A percentile compares a stretch with the other conserved stretches of the same genome.
These are phyloP conservation scores for Dactylonectria estremocensis DNA, from an alignment of 2,329 filamentous ascomycete species.

Conservation along the genomic window DNA sequence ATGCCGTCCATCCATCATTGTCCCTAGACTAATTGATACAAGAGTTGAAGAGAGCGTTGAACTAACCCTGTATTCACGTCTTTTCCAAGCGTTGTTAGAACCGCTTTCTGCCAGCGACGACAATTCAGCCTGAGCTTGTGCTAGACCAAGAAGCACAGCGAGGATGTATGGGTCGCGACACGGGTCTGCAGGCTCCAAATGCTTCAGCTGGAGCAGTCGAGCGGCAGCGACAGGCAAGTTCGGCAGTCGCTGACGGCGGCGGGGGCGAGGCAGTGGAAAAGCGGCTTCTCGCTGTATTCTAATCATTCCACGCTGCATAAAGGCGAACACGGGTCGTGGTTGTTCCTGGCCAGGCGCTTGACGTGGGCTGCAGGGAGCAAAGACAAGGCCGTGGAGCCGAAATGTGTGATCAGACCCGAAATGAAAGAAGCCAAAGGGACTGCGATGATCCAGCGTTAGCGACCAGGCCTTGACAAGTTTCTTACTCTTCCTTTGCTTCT, in stretches of 20 bases:
- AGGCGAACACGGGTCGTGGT: slow-evolving; percentile 39
- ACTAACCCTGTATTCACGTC: slow-evolving; percentile 38
- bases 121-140: slow-evolving; percentile 42
- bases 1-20: background rate
- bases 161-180: slow-evolving; percentile 45
- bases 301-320: slow-evolving; percentile 44
- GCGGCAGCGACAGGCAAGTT: slow-evolving; percentile 39
- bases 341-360: slow-evolving; percentile 21
- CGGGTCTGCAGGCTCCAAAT: slow-evolving; percentile 37
- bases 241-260: slow-evolving; percentile 3
- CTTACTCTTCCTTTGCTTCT: rapidly evolving
- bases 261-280: slow-evolving; percentile 36
- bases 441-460: slow-evolving; percentile 3
- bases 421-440: slow-evolving; percentile 45
- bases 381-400: slow-evolving; percentile 43
- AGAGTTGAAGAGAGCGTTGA: background rate
- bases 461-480: background rate
- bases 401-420: slow-evolving; percentile 39
- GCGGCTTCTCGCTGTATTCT: slow-evolving; percentile 37
- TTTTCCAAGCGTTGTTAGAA: background rate
- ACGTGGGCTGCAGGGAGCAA: slow-evolving; percentile 25
- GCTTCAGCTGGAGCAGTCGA: slow-evolving; percentile 37
- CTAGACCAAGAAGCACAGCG: slow-evolving; percentile 42
- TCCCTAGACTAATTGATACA: too few relatives aligned
- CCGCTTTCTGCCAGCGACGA: background rate